Evolutionary conservation across 179 eudicot genomes (phyloP), one percentile per base, ranked within the genome.

Genomic region (Spinacia oleracea): DNA sequence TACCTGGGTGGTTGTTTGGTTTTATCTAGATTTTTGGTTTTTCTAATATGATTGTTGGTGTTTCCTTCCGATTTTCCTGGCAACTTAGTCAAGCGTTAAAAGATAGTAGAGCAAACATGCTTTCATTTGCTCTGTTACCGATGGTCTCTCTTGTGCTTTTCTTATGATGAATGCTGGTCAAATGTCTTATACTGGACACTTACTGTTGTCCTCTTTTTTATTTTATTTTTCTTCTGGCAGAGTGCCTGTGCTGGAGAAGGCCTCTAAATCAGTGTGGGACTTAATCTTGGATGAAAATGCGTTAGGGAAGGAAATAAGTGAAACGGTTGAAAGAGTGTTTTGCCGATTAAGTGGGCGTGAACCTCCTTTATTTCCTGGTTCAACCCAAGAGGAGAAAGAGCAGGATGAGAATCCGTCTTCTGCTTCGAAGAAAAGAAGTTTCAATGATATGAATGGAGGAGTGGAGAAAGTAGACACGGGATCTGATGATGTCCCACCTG

Each of bases 181-280:
- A 14, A 12, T 71, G 27, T 66, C 34, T 51, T 43, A 11, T 60
- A 35, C 23, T 68, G 23, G 14, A 46, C 9, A 31, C 63, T 15
- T 23, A 15, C 4, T 11, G 16, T 58, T 58, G 9, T 56, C 35
- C 35, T 23, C 51, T 1, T 40, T 16, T 78, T 72, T n/a, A n/a
- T n/a, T n/a, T n/a, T n/a, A n/a, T n/a, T n/a, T n/a, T n/a, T n/a
- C n/a, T 80, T 69, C 40, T 38, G 82, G 83, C 92, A 96, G 98
- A 78, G 86, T 84, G 31, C 91, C 97, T 27, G 99, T 92, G 82
- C 97, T 96, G 72, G 99, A 96, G 86, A 94, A 90, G 87, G 99
- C 97, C 67, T 94, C 99, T 45, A 93, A 87, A 82, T 90, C 96
- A 63, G 98, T 96, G 42, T 96, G 98, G 99, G 98, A 96, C 58